Evolutionary conservation across 2,329 filamentous ascomycete species (phyloP).

Genomic region (Phialophora chinensis): DNA sequence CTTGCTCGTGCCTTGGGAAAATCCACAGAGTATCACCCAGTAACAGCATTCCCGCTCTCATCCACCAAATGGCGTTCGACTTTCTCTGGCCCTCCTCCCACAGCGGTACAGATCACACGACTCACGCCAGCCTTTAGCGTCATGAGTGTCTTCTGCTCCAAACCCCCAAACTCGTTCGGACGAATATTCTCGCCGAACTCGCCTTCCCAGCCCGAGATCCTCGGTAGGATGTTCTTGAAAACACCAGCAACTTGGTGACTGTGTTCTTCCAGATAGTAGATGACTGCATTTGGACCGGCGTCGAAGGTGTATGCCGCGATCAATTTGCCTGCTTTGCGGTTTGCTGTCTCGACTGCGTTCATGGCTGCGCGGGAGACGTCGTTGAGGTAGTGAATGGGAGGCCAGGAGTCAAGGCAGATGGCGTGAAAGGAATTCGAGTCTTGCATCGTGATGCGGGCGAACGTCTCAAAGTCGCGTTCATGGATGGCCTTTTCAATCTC

Average conservation of each 20-base stretch:
- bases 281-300: slow-evolving; percentile 92
- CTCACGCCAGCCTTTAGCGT: slow-evolving; percentile 79
- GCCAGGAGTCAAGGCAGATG: slow-evolving; percentile 90
- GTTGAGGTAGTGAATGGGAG: slow-evolving; percentile 98
- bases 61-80: slow-evolving; percentile 78
- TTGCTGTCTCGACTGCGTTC: slow-evolving; percentile 86
- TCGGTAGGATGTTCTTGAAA: slow-evolving; percentile 73
- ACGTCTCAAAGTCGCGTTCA: slow-evolving; percentile 79
- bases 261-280: slow-evolving; percentile 90
- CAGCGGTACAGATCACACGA: slow-evolving; percentile 86
- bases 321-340: slow-evolving; percentile 75
- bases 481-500: slow-evolving; percentile 83
- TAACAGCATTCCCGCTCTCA: slow-evolving; percentile 60
- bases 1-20: neutral
- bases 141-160: slow-evolving; percentile 64
- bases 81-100: slow-evolving; percentile 85
- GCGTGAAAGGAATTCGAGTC: slow-evolving; percentile 98
- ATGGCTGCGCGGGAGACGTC: slow-evolving; percentile 88
- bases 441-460: slow-evolving; percentile 91
- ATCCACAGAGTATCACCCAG: neutral
- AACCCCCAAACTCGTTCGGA: slow-evolving; percentile 58
- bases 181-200: slow-evolving; percentile 60
- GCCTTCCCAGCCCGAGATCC: slow-evolving; percentile 62
- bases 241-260: slow-evolving; percentile 74
- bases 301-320: slow-evolving; percentile 97